Evolutionary conservation across 2,329 filamentous ascomycete species (phyloP), one percentile per base, ranked within the genome.

Genomic region (Metarhizium humberi): DNA sequence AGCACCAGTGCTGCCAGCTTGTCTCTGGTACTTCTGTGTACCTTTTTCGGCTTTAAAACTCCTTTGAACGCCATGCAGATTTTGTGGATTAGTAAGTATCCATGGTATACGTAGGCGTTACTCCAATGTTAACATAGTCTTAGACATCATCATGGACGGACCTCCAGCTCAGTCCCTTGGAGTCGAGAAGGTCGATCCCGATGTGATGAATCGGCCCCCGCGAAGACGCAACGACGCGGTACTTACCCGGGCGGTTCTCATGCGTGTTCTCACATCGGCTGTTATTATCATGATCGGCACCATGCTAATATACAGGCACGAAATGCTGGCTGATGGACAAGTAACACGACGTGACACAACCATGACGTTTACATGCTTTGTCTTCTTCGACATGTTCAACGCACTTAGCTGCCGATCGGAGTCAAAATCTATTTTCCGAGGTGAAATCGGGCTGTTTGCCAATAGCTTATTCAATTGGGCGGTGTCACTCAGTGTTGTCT

Each of bases 341-440:
- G 88, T 97, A 57, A 95, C 87, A 1, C 89, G 90, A 51, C 90
- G 95, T 63, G 94, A 99, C 73, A 99, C 94, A 2, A 99, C 94
- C 60, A 96, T 99, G 88, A 97, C 94, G 0, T 99, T 99, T 69
- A 99, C 94, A 6, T 96, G 92, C 73, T 99, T 99, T 67, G 94
- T 99, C 49, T 82, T 99, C 54, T 99, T 97, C 71, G 94, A 99
- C 77, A 99, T 99, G 94, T 96, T 97, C 78, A 97, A 99, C 71
- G 94, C 94, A 2, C 78, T 99, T 25, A 87, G 90, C 16, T 99
- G 94, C 72, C 89, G 94, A 50, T 95, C 88, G 7, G 92, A 96
- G 67, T 85, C 82, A 59, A 97, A 97, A 70, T 95, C 89, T 11
- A 78, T 99, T 5, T 80, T 99, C 3, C 80, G 87, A 30, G 92